Conservation (phyloP, 2,329 filamentous ascomycete species). For the Aspergillus candidus region DNA sequence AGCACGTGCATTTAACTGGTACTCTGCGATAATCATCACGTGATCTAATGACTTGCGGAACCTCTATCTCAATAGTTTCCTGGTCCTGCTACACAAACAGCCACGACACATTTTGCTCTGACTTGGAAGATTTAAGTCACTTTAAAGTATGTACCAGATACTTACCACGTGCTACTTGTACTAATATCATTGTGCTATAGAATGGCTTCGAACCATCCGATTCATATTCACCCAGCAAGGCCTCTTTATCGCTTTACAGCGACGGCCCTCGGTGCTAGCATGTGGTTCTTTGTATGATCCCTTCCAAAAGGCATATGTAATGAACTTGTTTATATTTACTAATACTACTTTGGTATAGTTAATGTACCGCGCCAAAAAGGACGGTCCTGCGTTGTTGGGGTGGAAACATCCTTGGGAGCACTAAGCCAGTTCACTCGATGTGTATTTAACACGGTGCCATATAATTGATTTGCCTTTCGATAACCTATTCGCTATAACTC, state of each 20-base stretch:
- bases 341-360: conserved; percentile 50
- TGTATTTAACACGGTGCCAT: background rate
- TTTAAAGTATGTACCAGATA: conserved; percentile 2
- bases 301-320: background rate
- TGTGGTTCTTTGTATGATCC: conserved; percentile 90
- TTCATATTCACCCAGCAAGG: conserved; percentile 53
- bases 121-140: background rate
- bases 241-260: conserved; percentile 78
- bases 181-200: background rate
- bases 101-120: background rate
- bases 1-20: too few relatives aligned
- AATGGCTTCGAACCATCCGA: conserved; percentile 40
- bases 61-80: background rate
- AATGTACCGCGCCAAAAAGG: conserved; percentile 95
- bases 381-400: conserved; percentile 83
- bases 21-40: background rate
- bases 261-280: conserved; percentile 83
- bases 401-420: conserved; percentile 98
- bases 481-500: too few relatives aligned
- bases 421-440: conserved; percentile 43
- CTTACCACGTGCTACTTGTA: background rate
- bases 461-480: too few relatives aligned
- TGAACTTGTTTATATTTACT: conserved; percentile 12
- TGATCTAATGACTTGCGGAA: background rate
- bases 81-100: background rate